phyloP scores from a whole-genome alignment of 345 rosid genomes.

The Eucalyptus rudis region DNA sequence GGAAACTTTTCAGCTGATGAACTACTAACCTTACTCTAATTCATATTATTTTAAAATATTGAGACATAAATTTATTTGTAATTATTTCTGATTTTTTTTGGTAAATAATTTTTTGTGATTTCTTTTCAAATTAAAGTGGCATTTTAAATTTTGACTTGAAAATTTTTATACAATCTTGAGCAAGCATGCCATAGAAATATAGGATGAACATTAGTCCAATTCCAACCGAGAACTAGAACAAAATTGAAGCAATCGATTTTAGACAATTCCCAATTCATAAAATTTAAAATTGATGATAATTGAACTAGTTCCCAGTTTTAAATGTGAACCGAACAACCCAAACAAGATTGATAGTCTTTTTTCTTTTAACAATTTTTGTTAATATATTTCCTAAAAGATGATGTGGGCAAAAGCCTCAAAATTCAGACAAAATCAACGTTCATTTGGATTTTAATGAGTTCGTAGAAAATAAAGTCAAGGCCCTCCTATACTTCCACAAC shows the following conservation, averaged over 20 bases:
- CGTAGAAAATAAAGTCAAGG: neutral
- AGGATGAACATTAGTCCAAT: fast-evolving
- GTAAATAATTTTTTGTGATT: too few relatives aligned
- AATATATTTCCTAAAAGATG: neutral
- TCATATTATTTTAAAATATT: too few relatives aligned
- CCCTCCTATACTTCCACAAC: neutral
- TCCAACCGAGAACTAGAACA: fast-evolving
- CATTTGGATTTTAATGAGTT: neutral
- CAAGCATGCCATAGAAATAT: too few relatives aligned
- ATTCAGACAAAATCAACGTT: neutral
- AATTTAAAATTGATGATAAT: neutral
- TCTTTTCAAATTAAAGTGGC: too few relatives aligned
- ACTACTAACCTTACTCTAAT: fast-evolving
- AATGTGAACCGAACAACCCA: fast-evolving
- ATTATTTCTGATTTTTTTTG: too few relatives aligned
- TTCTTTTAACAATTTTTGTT: neutral
- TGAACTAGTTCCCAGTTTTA: fast-evolving
- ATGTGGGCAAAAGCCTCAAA: neutral
- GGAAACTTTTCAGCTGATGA: neutral
- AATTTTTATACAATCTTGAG: too few relatives aligned
- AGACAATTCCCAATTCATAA: fast-evolving
- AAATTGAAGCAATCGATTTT: too few relatives aligned
- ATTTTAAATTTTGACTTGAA: too few relatives aligned
- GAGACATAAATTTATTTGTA: fast-evolving
- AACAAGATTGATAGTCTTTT: fast-evolving